These are phyloP conservation scores for Umbelopsis sp. DNA, from an alignment of 192 early-diverging fungal species.

Conservation along the genomic window DNA sequence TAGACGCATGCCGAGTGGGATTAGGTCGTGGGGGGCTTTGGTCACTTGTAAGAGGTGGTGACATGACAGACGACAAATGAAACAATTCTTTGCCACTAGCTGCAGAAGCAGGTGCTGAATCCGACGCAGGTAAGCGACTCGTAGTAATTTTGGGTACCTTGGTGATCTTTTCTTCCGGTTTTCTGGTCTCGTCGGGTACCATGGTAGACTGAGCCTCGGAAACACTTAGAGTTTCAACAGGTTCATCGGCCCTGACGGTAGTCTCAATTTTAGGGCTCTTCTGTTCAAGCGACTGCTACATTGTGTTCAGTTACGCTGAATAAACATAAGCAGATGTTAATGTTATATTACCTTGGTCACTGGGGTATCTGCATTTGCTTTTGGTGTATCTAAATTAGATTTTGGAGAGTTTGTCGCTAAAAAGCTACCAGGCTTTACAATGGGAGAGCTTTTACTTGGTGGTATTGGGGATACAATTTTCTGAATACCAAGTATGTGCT, in stretches of 20 bases:
- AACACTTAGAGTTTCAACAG: no score
- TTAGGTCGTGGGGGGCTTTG: no score
- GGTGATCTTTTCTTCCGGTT: neutral
- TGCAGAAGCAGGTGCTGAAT: slow-evolving; percentile 12
- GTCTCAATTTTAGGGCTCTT: no score
- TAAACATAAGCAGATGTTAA: no score
- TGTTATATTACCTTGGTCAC: neutral
- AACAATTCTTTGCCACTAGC: neutral
- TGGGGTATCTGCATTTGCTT: neutral
- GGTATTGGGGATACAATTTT: neutral
- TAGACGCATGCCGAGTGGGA: neutral
- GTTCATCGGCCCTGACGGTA: no score
- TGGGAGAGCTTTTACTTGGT: neutral
- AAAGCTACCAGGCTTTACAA: neutral
- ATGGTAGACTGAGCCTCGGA: neutral
- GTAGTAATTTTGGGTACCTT: neutral
- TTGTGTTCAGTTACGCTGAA: no score
- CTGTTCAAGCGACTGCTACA: no score
- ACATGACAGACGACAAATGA: neutral
- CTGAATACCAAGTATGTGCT: no score
- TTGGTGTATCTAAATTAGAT: neutral
- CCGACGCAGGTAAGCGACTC: neutral
- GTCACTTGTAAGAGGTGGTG: no score
- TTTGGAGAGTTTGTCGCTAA: neutral
- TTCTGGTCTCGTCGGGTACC: no score